Evolutionary conservation across 345 rosid genomes (phyloP), one percentile per base, ranked within the genome.

Genomic region (Atalantia buxifolia): DNA sequence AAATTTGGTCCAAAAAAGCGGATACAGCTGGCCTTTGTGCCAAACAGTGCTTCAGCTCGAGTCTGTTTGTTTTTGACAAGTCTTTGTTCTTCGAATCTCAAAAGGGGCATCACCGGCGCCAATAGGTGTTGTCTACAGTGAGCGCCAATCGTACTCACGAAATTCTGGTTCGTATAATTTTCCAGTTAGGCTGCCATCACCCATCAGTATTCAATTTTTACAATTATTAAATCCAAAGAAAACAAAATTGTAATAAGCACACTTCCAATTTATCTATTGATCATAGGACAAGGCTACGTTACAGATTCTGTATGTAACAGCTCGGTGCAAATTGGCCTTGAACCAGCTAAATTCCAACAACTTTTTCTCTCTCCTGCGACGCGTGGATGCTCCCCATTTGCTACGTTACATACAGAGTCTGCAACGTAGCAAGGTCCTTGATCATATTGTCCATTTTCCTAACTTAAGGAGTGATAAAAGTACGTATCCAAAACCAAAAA

Each of bases 21-120:
- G 33, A 28, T 42, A 48, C 31, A 75, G 78, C 62, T 75, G 78
- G 69, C 59, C 42, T 56, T 14, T 22, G 9, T 2, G 66, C 77
- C 76, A 2, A 56, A 55, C 8, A 36, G n/a, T 72, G 22, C 10
- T 21, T 38, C 21, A 38, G 6, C 5, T 45, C 3, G 50, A 3
- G 50, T 45, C 50, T 45, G 1, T 70, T n/a, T 68, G 57, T 38
- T 53, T 65, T 22, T 28, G 67, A 40, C 81, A 16, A 30, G 27
- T 30, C 53, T 4, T 28, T n/a, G n/a, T 21, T 45, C 56, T 4
- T 24, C 33, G 76, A 30, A 28, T 69, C 21, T 27, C 53, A 5
- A 31, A 30, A 14, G 19, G 62, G 10, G 48, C 40, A 1, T 9
- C 74, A 53, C 33, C 48, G 19, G 38, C 14, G 61, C 60, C 36